Evolutionary conservation across 441 rosid species (phyloP).

Genomic region (Pelargonium citronellum): DNA sequence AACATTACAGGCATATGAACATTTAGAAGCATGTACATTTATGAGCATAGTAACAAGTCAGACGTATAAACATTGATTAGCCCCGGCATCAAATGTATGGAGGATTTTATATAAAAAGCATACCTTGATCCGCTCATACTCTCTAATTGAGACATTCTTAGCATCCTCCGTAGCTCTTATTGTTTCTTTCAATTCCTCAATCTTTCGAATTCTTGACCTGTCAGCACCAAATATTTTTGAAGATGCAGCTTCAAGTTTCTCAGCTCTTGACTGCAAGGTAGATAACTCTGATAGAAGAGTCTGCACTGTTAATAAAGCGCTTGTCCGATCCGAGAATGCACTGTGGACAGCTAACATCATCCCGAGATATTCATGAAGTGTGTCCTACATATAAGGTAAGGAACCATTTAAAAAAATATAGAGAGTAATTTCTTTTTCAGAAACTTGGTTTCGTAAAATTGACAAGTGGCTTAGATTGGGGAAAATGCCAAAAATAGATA

Average conservation of each 20-base stretch:
- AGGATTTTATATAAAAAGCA: background rate
- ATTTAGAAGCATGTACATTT: background rate
- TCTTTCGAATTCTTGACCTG: conserved; percentile 69
- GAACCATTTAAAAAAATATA: background rate
- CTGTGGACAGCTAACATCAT: conserved; percentile 69
- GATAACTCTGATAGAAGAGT: conserved; percentile 77
- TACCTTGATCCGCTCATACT: conserved; percentile 86
- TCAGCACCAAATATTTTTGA: conserved; percentile 92
- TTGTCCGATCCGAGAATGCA: conserved; percentile 83
- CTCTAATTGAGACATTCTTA: conserved; percentile 64
- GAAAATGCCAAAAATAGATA: conserved; percentile 6
- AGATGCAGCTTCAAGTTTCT: conserved; percentile 85
- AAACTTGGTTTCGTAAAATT: background rate
- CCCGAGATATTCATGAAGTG: conserved; percentile 83
- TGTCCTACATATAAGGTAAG: conserved; percentile 41
- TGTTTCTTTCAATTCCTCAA: conserved; percentile 76
- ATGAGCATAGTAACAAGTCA: too few relatives aligned
- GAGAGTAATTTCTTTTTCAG: background rate
- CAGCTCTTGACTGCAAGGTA: conserved; percentile 54
- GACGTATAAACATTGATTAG: background rate
- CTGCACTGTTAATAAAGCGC: conserved; percentile 78
- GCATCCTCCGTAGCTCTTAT: conserved; percentile 69
- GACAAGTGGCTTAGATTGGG: background rate
- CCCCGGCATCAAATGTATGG: background rate
- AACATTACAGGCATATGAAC: background rate